Percentiles rank a stretch among this genome's conserved stretches.
phyloP scores from a whole-genome alignment of 768 basidiomycete genomes.

The Kwoniella sp. region DNA sequence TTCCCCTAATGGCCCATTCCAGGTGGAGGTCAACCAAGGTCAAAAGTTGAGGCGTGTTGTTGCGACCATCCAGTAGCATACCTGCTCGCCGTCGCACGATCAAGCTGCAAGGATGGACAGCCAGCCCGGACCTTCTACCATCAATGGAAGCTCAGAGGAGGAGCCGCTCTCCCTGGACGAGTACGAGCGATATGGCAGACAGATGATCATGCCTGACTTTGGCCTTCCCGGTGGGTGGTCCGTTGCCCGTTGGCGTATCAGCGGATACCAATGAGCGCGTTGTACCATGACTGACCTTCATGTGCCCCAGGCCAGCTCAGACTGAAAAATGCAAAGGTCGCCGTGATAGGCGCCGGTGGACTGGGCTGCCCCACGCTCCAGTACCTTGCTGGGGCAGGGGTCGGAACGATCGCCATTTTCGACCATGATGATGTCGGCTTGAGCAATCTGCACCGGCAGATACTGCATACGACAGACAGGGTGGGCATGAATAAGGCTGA shows the following conservation, averaged over 20 bases:
- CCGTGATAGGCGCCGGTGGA: slow-evolving; percentile 90
- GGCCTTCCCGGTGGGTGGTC: slow-evolving; percentile 66
- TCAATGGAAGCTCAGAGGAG: slow-evolving; percentile 1
- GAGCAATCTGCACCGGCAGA: slow-evolving; percentile 87
- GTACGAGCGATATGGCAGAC: slow-evolving; percentile 86
- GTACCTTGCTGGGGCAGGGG: slow-evolving; percentile 85
- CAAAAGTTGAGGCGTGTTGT: slow-evolving; percentile 9
- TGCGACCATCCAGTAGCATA: neutral
- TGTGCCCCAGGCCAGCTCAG: slow-evolving; percentile 70
- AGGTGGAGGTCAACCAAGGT: slow-evolving; percentile 7
- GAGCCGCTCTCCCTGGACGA: slow-evolving; percentile 54
- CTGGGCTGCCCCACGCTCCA: slow-evolving; percentile 93
- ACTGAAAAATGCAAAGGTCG: slow-evolving; percentile 67
- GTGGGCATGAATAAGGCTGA: slow-evolving; percentile 75
- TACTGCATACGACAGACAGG: slow-evolving; percentile 70
- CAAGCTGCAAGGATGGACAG: neutral
- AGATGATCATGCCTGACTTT: slow-evolving; percentile 89
- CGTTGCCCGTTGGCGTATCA: neutral
- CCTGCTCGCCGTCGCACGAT: neutral
- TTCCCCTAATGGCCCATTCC: neutral
- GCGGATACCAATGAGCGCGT: neutral
- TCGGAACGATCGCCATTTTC: slow-evolving; percentile 78
- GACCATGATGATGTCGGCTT: slow-evolving; percentile 84
- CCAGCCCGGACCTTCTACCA: neutral
- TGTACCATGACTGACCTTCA: neutral